Evolutionary conservation across 371 early-diverging fungal genomes (phyloP), one percentile per base, ranked within the genome.

Genomic region (Massospora cicadina): DNA sequence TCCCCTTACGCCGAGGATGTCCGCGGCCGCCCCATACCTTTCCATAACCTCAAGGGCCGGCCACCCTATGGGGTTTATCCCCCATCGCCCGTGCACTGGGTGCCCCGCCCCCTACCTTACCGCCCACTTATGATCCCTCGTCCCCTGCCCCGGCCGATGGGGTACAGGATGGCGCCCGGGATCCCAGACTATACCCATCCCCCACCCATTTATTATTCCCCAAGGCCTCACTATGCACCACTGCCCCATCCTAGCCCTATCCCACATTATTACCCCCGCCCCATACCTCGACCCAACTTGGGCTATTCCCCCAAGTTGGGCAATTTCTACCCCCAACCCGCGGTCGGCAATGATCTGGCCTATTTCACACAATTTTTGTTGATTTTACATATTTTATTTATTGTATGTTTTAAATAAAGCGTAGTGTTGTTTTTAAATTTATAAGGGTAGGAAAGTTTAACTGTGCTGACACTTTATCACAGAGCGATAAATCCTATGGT

Each of bases 1-100:
- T 25, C 31, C 21, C 60, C 60, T 31, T 60, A 60, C 30, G 13
- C 30, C 21, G 60, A 60, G 32, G 60, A 60, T 60, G 60, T 60
- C 17, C 12, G 60, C 7, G 60, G 60, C 30, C 24, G 60, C 21
- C 30, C 31, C 17, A 60, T 60, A 5, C 31, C 25, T 7, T 28
- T 30, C 23, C 27, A 60, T 10, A 27, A 60, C 23, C 60, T 31
- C 53, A 54, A 43, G 32, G 43, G 30, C 21, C 12, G 26, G 32
- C 33, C 62, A 25, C 32, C 26, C 12, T 24, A 28, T 25, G 13
- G 13, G 17, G n/a, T 26, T 25, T 23, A 33, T 24, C 24, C 31
- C 2, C 7, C 26, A 33, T 10, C 2, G 10, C 31, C 43, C 43
- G 17, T 5, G 17, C 43, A 10, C 43, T 43, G 43, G 43, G 43